Percentiles rank a stretch among this genome's conserved stretches.
Evolutionary conservation across 768 basidiomycete genomes (phyloP).

Genomic region (Boletus huronensis): DNA sequence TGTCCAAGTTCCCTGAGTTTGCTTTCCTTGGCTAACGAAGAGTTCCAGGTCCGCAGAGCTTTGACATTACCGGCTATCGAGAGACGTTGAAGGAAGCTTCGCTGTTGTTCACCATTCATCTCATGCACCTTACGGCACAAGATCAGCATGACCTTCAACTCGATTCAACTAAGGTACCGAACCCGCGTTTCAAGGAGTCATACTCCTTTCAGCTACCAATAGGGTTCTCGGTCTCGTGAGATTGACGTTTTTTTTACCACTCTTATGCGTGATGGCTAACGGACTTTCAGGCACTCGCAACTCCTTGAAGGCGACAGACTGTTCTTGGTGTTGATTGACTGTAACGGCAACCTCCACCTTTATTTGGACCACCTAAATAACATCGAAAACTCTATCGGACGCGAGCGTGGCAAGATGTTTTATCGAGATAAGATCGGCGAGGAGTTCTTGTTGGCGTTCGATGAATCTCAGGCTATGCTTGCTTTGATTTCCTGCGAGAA

Average conservation of each 20-base stretch:
- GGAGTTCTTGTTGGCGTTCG: conserved; percentile 45
- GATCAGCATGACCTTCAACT: conserved; percentile 31
- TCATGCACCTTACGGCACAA: conserved; percentile 29
- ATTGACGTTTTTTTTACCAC: neutral
- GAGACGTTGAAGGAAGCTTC: conserved; percentile 21
- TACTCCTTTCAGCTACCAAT: conserved; percentile 24
- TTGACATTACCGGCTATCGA: conserved; percentile 15
- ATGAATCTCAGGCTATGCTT: conserved; percentile 50
- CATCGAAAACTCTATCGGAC: conserved; percentile 35
- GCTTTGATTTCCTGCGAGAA: conserved; percentile 42
- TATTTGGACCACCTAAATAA: conserved; percentile 35
- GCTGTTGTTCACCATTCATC: conserved; percentile 24
- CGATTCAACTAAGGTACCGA: conserved; percentile 17
- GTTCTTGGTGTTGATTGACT: conserved; percentile 40
- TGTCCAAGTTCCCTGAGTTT: neutral
- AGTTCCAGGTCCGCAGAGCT: conserved; percentile 13
- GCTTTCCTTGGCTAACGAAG: neutral
- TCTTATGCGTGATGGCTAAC: neutral
- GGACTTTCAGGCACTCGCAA: conserved; percentile 33
- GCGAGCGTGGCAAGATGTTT: conserved; percentile 33
- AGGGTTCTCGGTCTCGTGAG: conserved; percentile 26
- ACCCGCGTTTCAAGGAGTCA: conserved; percentile 25
- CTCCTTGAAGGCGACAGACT: conserved; percentile 39
- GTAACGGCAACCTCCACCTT: conserved; percentile 31
- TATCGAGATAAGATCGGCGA: conserved; percentile 47